Percentiles rank a stretch among this genome's conserved stretches.
phyloP scores from a whole-genome alignment of 768 basidiomycete species.

The Kwoniella bestiolae region DNA sequence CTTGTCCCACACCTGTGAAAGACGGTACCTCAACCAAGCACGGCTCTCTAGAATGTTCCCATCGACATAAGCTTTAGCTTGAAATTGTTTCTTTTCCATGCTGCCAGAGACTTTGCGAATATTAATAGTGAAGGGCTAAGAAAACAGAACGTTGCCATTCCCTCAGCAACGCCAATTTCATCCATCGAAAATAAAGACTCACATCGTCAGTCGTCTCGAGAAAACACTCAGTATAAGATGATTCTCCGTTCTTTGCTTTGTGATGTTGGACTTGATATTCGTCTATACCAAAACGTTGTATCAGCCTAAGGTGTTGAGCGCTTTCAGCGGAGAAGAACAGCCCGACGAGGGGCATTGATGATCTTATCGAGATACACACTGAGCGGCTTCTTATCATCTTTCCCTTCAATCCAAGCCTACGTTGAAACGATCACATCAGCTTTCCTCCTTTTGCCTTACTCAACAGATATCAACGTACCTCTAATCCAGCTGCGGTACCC shows the following conservation, averaged over 20 bases:
- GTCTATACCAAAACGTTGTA: not conserved
- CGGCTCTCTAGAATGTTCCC: not conserved
- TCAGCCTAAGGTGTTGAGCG: not conserved
- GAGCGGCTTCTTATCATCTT: not conserved
- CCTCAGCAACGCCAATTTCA: too few relatives aligned
- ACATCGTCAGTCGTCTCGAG: conserved; percentile 19
- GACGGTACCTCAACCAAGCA: not conserved
- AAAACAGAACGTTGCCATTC: too few relatives aligned
- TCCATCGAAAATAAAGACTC: not conserved
- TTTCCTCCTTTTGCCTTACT: not conserved
- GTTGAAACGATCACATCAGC: not conserved
- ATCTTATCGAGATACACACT: not conserved
- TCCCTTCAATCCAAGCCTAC: conserved; percentile 18
- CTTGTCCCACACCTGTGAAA: not conserved
- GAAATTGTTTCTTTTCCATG: not conserved
- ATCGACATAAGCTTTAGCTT: not conserved
- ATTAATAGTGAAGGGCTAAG: not conserved
- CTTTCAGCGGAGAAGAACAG: not conserved
- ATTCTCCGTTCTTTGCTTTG: not conserved
- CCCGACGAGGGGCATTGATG: not conserved
- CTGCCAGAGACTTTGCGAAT: not conserved
- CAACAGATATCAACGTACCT: not conserved
- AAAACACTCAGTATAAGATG: conserved; percentile 16
- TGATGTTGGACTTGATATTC: conserved; percentile 17
- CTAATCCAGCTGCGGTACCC: not conserved